Base-by-base conservation (phyloP, 2,329 filamentous ascomycete species). In the Neonectria magnoliae region DNA sequence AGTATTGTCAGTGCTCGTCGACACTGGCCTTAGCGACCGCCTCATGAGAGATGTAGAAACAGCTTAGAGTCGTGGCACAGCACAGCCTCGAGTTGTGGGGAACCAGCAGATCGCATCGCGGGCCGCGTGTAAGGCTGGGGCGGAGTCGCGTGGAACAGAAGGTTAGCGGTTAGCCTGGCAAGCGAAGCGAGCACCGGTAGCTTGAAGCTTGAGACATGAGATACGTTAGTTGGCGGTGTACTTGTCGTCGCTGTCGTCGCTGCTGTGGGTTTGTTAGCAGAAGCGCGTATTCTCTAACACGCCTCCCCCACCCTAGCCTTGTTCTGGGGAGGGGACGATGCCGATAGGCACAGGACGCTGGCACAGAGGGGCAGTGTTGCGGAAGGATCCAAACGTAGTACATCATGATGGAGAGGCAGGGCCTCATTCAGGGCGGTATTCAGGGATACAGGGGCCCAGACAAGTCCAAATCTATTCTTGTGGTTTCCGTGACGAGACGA, bases 51-150 rank as follows among this genome's bases (percentile, higher is more conserved):
- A n/a, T 6, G 36, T 13, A 38, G 36, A 38, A 51, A 14, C 47
- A 51, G 13, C 22, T n/a, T 36, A 29, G 47, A 61, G 47, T 20
- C 16, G 33, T 51, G 36, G 38, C 27, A 27, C 62, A 57, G 61
- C 70, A 72, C 70, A 68, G 68, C 70, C 70, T 68, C 57, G 53
- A 60, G 60, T 64, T 69, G 69, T 73, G 71, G 71, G 62, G 62
- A 66, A 58, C 22, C 51, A 54, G 31, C 22, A 29, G 53, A 53
- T 67, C 53, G 51, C 65, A 73, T 72, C 64, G 61, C 69, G 69
- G 64, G 71, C 71, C 70, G 71, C 71, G 71, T 71, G 68, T 71
- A 73, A 70, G 70, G 70, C 68, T 73, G 70, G 67, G 71, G 71
- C 71, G 67, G 60, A 66, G 60, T 60, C 51, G 33, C 36, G 56